Evolutionary conservation across 2,329 filamentous ascomycete species (phyloP), one percentile per base, ranked within the genome.

Genomic region (Chrysoporthe austroafricana): DNA sequence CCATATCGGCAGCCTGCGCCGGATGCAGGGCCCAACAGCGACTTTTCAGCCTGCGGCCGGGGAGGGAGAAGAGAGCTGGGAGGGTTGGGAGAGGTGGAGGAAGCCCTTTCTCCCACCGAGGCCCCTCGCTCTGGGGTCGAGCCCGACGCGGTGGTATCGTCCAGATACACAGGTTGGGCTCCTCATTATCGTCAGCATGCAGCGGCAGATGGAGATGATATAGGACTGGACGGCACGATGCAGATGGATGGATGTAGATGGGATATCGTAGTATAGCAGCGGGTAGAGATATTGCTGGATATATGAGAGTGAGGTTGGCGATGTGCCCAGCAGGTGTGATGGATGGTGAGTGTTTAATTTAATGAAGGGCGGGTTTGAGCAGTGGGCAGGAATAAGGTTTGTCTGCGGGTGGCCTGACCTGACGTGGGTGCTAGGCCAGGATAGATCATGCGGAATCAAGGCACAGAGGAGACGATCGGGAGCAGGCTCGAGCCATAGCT

Each of bases 261-360:
- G 16, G 50, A 14, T 34, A 54, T 54, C 16, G 50, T 54, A 6
- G 32, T 14, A 54, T 54, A 34, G 26, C 4, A 34, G 50, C 16
- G 14, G 50, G 21, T 16, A 54, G 21, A 52, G 9, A 54, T 54
- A 54, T 1, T 52, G 50, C 32, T 54, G 50, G 50, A 54, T 32
- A 34, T 21, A 48, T 16, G 46, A 48, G 50, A 54, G 26, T 54
- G 50, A 54, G 4, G 50, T 54, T 54, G 50, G 21, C 50, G 50
- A 54, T 34, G 50, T 54, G 50, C 3, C 50, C 26, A 34, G 50
- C 50, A 54, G 50, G 13, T 32, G 50, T 54, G 50, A 32, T 54
- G 50, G 50, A 54, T 54, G 16, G 11, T 14, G 32, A 54, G 32
- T 54, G 50, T 32, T 54, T 54, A 54, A 54, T 54, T 54, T 54